A percentile compares a stretch with the other conserved stretches of the same genome.
phyloP scores from a whole-genome alignment of 768 basidiomycete species.

The Auriscalpium orientale region DNA sequence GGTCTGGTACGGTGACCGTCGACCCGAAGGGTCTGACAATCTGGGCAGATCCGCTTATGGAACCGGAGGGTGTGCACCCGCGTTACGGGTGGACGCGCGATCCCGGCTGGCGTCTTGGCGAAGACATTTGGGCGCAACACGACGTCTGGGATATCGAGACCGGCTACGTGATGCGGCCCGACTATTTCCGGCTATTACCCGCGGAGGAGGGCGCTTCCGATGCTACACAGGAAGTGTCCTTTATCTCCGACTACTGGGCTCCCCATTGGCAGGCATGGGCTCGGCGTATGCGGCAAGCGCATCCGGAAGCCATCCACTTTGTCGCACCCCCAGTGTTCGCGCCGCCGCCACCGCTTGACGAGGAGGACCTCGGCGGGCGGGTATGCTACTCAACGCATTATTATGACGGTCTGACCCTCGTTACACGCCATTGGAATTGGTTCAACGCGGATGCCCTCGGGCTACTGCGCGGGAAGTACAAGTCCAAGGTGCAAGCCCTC shows the following conservation, averaged over 20 bases:
- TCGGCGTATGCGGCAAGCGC: constrained; percentile 50
- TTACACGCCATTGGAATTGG: constrained; percentile 92
- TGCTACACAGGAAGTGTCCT: constrained; percentile 41
- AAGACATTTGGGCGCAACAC: constrained; percentile 82
- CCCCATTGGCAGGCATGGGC: constrained; percentile 58
- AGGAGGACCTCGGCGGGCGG: constrained; percentile 51
- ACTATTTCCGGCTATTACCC: constrained; percentile 63
- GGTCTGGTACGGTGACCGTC: constrained; percentile 67
- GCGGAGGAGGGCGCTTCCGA: constrained; percentile 21
- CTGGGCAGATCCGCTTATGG: constrained; percentile 60
- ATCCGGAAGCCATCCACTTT: constrained; percentile 84
- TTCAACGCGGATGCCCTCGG: constrained; percentile 95
- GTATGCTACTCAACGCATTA: constrained; percentile 81
- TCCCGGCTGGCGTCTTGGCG: constrained; percentile 63
- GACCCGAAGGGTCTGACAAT: constrained; percentile 77
- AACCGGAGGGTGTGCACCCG: constrained; percentile 46
- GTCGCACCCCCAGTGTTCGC: constrained; percentile 89
- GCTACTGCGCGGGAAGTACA: constrained; percentile 78
- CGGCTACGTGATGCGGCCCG: constrained; percentile 56
- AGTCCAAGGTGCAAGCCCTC: constrained; percentile 57
- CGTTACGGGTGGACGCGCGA: constrained; percentile 84
- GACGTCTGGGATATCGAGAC: constrained; percentile 81
- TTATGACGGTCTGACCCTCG: constrained; percentile 89
- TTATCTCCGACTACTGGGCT: constrained; percentile 74
- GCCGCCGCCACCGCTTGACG: constrained; percentile 55